These are phyloP conservation scores for Sanghuangporus baumii DNA, from an alignment of 1,284 basidiomycete species.

Conservation along the genomic window DNA sequence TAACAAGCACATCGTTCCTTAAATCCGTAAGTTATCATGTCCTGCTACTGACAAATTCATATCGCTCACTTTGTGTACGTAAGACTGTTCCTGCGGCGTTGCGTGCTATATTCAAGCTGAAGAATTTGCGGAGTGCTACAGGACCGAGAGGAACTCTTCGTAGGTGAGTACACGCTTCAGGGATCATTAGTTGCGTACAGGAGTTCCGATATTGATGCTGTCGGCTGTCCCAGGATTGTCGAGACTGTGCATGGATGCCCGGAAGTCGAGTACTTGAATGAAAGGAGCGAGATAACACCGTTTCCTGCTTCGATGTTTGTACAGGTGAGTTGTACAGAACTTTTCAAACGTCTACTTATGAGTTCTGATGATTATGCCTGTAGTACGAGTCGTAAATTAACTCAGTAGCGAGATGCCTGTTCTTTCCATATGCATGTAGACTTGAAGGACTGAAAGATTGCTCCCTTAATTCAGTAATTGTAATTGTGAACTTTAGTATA, in stretches of 20 bases:
- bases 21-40: constrained; percentile 31
- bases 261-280: constrained; percentile 23
- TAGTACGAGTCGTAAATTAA: background rate
- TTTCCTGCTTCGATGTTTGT: constrained; percentile 28
- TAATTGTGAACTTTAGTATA: background rate
- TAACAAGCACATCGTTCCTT: constrained; percentile 39
- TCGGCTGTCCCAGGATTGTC: constrained; percentile 18
- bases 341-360: background rate
- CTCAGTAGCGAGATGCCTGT: background rate
- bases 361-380: background rate
- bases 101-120: constrained; percentile 42
- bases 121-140: constrained; percentile 39
- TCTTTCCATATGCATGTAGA: background rate
- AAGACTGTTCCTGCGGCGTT: constrained; percentile 39
- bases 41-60: background rate
- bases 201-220: background rate
- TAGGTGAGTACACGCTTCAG: constrained; percentile 20
- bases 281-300: constrained; percentile 23
- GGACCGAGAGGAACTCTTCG: constrained; percentile 41
- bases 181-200: background rate
- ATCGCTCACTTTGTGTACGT: background rate
- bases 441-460: background rate
- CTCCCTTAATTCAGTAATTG: background rate
- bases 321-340: constrained; percentile 21
- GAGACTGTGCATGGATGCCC: constrained; percentile 21